phyloP scores from a whole-genome alignment of 306 rosid species.

The Crataegus laevigata region DNA sequence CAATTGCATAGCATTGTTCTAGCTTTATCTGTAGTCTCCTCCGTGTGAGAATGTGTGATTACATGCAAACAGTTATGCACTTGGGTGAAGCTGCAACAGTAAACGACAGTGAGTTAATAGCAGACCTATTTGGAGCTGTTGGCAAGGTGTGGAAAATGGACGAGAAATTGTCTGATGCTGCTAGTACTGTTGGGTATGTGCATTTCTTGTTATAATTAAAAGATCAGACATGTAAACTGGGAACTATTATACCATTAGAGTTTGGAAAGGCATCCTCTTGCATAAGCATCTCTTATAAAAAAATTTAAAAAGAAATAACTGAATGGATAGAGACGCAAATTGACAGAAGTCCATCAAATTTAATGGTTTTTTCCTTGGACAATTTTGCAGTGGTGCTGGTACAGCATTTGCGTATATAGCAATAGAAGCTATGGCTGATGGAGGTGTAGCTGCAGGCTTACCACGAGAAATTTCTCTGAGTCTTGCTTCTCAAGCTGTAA shows the following conservation, averaged over 20 bases:
- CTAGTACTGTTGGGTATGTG: conserved; percentile 76
- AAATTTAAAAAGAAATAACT: background rate
- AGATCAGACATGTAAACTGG: background rate
- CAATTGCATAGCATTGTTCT: too few species aligned
- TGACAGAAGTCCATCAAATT: background rate
- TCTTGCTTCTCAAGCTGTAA: conserved; percentile 93
- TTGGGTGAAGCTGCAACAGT: conserved; percentile 74
- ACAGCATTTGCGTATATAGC: conserved; percentile 80
- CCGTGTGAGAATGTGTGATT: background rate
- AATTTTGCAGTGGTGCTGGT: conserved; percentile 73
- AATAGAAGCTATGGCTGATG: conserved; percentile 95
- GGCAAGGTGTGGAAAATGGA: conserved; percentile 86
- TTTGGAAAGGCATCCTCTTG: background rate
- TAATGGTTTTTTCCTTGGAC: background rate
- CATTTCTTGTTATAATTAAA: background rate
- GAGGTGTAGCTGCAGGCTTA: conserved; percentile 97
- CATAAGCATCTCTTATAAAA: background rate
- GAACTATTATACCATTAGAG: background rate
- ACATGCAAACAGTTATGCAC: conserved; percentile 57
- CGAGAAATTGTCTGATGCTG: conserved; percentile 82
- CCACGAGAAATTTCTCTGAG: conserved; percentile 79
- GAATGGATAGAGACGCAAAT: background rate
- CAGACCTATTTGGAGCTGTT: conserved; percentile 69
- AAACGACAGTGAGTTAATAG: conserved; percentile 59
- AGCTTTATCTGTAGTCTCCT: background rate